Evolutionary conservation across 768 basidiomycete genomes (phyloP), one percentile per base, ranked within the genome.

Genomic region (Rickenella mellea): DNA sequence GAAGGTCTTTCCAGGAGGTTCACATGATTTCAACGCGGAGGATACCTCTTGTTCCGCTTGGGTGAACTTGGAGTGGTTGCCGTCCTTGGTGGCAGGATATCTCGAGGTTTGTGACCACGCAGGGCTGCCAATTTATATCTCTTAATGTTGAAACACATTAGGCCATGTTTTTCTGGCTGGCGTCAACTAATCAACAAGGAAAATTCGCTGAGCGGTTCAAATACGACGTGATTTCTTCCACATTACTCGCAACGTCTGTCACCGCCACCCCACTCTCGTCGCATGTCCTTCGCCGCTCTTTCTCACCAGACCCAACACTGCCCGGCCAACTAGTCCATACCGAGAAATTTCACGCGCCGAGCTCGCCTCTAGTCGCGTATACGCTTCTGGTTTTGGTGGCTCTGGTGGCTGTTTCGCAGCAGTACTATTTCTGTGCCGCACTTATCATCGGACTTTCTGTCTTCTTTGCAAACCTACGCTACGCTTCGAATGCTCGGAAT

Each of bases 161-260:
- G 51, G 74, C 45, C 57, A 66, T 24, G 42, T 66, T 24, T 60
- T 73, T 27, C 58, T 55, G 61, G 30, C 55, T 62, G 26, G 48
- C 57, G 7, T 52, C 68, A 20, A 58, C 49, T 44, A 56, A 64
- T 5, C 57, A 67, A 3, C 71, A 61, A 47, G 67, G n/a, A n/a
- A n/a, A 71, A 15, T 83, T 86, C 51, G 73, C 76, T 7, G 85
- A 89, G 60, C 80, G 73, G 30, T 87, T 89, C 74, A 87, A 87
- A 57, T 88, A 87, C 69, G 76, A 75, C 45, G 74, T 88, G 3
- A 86, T 88, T 45, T 85, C 85, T 3, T 87, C 85, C 2, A 77
- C 83, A 6, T 66, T 88, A 7, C 69, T 88, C n/a, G 74, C 82
- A 3, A 58, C 75, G 2, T 64, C 74, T 40, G 65, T 79, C 43